phyloP scores from a whole-genome alignment of 768 basidiomycete genomes.

The Suillus decipiens region DNA sequence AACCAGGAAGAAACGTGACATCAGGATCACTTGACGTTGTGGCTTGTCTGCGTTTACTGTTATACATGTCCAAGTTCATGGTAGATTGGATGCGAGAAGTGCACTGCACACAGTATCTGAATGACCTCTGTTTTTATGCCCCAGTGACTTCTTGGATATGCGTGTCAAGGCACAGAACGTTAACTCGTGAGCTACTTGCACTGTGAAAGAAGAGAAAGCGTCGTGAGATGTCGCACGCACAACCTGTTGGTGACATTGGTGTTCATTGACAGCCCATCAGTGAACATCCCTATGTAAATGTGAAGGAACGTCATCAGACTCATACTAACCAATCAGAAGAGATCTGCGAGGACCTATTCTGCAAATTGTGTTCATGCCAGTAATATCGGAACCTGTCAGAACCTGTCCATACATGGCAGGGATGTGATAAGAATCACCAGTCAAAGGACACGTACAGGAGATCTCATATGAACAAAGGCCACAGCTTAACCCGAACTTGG shows the following conservation, averaged over 20 bases:
- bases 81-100: not conserved
- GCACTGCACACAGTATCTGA: not conserved
- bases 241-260: not conserved
- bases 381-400: not conserved
- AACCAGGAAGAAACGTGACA: conserved; percentile 5
- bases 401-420: not conserved
- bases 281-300: not conserved
- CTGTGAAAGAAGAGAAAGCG: too few relatives aligned
- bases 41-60: not conserved
- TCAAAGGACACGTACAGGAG: not conserved
- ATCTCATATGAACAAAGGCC: not conserved
- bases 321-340: not conserved
- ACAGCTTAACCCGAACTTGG: not conserved
- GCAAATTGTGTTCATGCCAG: not conserved
- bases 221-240: not conserved
- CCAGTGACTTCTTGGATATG: not conserved
- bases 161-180: not conserved
- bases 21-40: not conserved
- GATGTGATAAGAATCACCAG: not conserved
- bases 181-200: not conserved
- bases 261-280: not conserved
- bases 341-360: not conserved
- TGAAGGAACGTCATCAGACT: not conserved
- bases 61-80: not conserved
- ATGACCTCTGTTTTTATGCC: not conserved